These are phyloP conservation scores for Carpediemonas membranifera DNA, from an alignment of 78 protist species.

Conservation along the genomic window DNA sequence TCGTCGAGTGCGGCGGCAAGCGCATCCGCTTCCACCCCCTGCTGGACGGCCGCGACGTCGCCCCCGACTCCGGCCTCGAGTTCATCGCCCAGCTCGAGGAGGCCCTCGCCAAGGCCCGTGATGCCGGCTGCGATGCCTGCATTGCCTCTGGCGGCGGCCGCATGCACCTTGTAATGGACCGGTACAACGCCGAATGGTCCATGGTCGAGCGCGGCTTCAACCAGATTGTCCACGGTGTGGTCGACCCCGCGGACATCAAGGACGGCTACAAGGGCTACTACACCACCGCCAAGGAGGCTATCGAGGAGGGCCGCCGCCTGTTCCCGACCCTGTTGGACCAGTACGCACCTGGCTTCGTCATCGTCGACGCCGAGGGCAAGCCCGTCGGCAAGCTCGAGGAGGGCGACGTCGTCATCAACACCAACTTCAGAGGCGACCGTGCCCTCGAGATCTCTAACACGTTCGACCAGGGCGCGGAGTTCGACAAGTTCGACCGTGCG, in stretches of 20 bases:
- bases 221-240: slow-evolving; percentile 5
- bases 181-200: slow-evolving; percentile 46
- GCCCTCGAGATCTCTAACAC: slow-evolving; percentile 37
- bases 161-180: slow-evolving; percentile 52
- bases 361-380: slow-evolving; percentile 15
- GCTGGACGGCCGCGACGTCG: slow-evolving; percentile 60
- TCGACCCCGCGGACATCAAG: slow-evolving; percentile 11
- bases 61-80: slow-evolving; percentile 27
- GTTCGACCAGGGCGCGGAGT: slow-evolving; percentile 18
- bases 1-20: not conserved
- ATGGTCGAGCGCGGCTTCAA: slow-evolving; percentile 45
- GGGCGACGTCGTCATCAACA: slow-evolving; percentile 34
- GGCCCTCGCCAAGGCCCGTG: not conserved
- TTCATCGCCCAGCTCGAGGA: slow-evolving; percentile 30
- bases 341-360: slow-evolving; percentile 35
- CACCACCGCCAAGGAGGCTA: slow-evolving; percentile 21
- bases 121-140: not conserved
- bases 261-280: slow-evolving; percentile 6
- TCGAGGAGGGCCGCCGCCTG: not conserved
- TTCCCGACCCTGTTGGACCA: slow-evolving; percentile 21
- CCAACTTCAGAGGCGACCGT: slow-evolving; percentile 51
- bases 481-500: slow-evolving; percentile 23
- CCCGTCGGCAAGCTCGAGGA: slow-evolving; percentile 35
- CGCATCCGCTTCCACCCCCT: not conserved
- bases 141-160: slow-evolving; percentile 52